Evolutionary conservation across 2,329 filamentous ascomycete species (phyloP).

Genomic region (Nemania sp.): DNA sequence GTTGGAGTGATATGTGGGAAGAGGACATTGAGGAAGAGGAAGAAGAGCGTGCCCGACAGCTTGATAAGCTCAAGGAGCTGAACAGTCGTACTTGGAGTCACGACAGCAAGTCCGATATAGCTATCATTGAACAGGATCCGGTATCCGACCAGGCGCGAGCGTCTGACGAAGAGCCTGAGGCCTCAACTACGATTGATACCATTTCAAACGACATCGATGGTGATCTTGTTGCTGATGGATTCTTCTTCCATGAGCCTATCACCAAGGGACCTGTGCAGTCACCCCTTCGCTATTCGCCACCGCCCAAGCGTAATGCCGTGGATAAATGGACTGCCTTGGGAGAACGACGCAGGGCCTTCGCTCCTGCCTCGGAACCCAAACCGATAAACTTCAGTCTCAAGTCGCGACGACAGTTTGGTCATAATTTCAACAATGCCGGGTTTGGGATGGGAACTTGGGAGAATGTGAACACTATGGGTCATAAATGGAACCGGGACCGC

Average conservation of each 20-base stretch:
- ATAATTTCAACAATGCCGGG: conserved; percentile 45
- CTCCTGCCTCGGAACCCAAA: conserved; percentile 55
- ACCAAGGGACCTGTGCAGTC: conserved; percentile 43
- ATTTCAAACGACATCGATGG: conserved; percentile 60
- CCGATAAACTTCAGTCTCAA: conserved; percentile 51
- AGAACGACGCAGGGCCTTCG: conserved; percentile 75
- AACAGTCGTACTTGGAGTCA: conserved; percentile 81
- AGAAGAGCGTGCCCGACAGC: conserved; percentile 65
- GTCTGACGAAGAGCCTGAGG: conserved; percentile 48
- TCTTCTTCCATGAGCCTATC: conserved; percentile 72
- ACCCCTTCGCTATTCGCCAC: conserved; percentile 63
- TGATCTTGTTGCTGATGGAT: conserved; percentile 69
- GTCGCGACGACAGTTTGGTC: conserved; percentile 50
- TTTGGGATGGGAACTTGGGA: conserved; percentile 52
- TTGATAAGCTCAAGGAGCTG: conserved; percentile 64
- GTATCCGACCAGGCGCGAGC: conserved; percentile 49
- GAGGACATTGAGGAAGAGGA: conserved; percentile 82
- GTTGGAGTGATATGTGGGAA: conserved; percentile 98
- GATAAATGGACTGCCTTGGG: conserved; percentile 93
- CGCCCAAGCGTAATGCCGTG: conserved; percentile 63
- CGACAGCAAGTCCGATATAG: conserved; percentile 61
- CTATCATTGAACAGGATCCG: conserved; percentile 44
- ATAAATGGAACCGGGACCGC: conserved; percentile 52
- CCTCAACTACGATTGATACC: conserved; percentile 43
- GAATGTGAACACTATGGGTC: conserved; percentile 44